A percentile compares a stretch with the other conserved stretches of the same genome.
phyloP scores from a whole-genome alignment of 1,284 basidiomycete genomes.

The Apiotrichum veenhuisii region DNA sequence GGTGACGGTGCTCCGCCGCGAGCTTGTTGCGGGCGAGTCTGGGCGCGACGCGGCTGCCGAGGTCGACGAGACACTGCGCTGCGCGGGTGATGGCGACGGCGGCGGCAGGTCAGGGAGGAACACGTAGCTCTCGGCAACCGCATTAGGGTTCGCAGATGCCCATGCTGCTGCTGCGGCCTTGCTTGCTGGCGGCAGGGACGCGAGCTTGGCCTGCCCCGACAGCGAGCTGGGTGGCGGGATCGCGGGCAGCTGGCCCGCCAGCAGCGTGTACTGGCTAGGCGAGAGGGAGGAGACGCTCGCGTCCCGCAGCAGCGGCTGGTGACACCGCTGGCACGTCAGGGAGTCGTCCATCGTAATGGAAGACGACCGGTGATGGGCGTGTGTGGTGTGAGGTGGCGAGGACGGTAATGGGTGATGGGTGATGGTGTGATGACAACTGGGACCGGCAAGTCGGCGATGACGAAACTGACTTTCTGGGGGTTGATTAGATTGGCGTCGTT shows the following conservation, averaged over 20 bases:
- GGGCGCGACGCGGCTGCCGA: slow-evolving; percentile 50
- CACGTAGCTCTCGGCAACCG: slow-evolving; percentile 74
- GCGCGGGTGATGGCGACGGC: background rate
- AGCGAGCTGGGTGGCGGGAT: slow-evolving; percentile 29
- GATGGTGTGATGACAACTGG: background rate
- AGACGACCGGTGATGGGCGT: background rate
- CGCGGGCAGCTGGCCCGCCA: slow-evolving; percentile 63
- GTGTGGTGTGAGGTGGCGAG: background rate
- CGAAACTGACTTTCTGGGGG: background rate
- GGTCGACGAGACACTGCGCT: background rate
- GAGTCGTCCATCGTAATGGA: slow-evolving; percentile 21
- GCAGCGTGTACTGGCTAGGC: slow-evolving; percentile 78
- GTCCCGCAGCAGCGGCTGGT: slow-evolving; percentile 76
- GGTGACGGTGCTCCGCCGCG: background rate
- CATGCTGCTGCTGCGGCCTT: slow-evolving; percentile 30
- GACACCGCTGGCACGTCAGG: slow-evolving; percentile 43
- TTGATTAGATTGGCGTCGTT: too few species aligned
- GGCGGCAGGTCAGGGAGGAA: slow-evolving; percentile 63
- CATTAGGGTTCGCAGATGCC: slow-evolving; percentile 54
- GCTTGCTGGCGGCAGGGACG: slow-evolving; percentile 58
- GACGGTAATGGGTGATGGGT: background rate
- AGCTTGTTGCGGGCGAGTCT: slow-evolving; percentile 53
- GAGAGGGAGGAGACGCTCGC: slow-evolving; percentile 75
- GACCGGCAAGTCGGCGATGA: background rate
- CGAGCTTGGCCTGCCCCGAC: slow-evolving; percentile 57